Percentiles rank a stretch among this genome's conserved stretches.
Evolutionary conservation across 1,284 basidiomycete genomes (phyloP).

Genomic region (Heimioporus retisporus): DNA sequence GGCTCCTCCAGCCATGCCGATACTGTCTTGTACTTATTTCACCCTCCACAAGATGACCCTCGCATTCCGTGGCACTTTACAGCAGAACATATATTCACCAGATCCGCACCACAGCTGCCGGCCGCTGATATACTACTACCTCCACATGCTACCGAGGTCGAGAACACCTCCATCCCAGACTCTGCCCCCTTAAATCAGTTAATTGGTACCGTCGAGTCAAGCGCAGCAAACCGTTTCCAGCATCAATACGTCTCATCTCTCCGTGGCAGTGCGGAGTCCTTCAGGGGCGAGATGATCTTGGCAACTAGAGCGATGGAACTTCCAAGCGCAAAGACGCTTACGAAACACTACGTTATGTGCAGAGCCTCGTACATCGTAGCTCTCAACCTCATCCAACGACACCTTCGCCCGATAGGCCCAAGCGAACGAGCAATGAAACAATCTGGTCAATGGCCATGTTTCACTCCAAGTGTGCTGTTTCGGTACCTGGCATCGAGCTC

Average conservation of each 20-base stretch:
- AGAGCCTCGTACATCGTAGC: not conserved
- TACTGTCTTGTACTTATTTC: conserved; percentile 25
- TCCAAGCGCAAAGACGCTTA: conserved; percentile 20
- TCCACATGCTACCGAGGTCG: not conserved
- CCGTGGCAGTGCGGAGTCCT: not conserved
- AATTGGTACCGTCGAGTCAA: not conserved
- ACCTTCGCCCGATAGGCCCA: too few species aligned
- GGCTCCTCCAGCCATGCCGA: not conserved
- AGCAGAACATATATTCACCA: too few species aligned
- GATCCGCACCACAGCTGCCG: too few species aligned
- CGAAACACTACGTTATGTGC: conserved; percentile 14
- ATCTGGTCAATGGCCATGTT: too few species aligned
- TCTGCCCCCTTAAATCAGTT: not conserved
- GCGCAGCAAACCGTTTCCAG: not conserved
- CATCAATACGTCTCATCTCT: not conserved
- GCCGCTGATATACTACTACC: too few species aligned
- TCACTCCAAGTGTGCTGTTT: conserved; percentile 35
- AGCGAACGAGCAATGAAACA: too few species aligned
- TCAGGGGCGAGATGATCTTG: conserved; percentile 9
- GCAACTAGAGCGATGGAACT: not conserved
- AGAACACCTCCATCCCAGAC: not conserved
- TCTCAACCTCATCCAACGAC: too few species aligned
- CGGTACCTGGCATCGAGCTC: conserved; percentile 30
- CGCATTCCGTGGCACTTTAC: too few species aligned
- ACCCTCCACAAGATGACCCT: not conserved